A percentile compares a stretch with the other conserved stretches of the same genome.
Evolutionary conservation across 768 basidiomycete species (phyloP).

Genomic region (Mycena capillaripes): DNA sequence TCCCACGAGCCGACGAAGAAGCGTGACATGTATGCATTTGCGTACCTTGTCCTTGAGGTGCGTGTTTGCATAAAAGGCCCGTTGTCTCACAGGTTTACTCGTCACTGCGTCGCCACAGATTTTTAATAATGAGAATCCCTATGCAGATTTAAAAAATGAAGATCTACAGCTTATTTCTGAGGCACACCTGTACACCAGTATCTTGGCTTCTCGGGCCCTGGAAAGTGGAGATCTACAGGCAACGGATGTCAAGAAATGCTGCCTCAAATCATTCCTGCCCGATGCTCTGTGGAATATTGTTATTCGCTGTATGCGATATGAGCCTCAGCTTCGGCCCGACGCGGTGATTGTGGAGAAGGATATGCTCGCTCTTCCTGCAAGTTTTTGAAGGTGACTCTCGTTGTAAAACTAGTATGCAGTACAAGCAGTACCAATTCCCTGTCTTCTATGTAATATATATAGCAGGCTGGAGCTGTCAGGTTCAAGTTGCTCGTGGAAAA

Average conservation of each 20-base stretch:
- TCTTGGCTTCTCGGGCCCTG: not conserved
- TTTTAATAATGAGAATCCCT: not conserved
- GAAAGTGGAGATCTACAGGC: too few relatives aligned
- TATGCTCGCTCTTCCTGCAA: too few relatives aligned
- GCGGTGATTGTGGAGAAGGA: too few relatives aligned
- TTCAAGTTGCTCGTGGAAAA: too few relatives aligned
- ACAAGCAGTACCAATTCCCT: too few relatives aligned
- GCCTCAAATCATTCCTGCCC: not conserved
- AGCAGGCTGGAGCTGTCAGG: too few relatives aligned
- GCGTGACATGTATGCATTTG: constrained; percentile 17
- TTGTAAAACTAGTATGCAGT: too few relatives aligned
- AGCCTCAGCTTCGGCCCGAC: not conserved
- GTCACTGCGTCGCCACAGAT: not conserved
- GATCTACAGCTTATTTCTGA: not conserved
- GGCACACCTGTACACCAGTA: not conserved
- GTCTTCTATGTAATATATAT: too few relatives aligned
- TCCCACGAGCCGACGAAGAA: not conserved
- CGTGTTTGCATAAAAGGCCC: not conserved
- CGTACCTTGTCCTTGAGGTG: constrained; percentile 1
- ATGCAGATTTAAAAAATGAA: not conserved
- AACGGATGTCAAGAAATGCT: not conserved
- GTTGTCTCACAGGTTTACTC: not conserved
- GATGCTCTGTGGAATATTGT: not conserved
- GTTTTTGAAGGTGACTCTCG: too few relatives aligned
- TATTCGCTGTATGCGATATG: not conserved